Percentiles rank a stretch among this genome's conserved stretches.
Conservation (phyloP, 768 basidiomycete species). For the Naematelia aurantialba region DNA sequence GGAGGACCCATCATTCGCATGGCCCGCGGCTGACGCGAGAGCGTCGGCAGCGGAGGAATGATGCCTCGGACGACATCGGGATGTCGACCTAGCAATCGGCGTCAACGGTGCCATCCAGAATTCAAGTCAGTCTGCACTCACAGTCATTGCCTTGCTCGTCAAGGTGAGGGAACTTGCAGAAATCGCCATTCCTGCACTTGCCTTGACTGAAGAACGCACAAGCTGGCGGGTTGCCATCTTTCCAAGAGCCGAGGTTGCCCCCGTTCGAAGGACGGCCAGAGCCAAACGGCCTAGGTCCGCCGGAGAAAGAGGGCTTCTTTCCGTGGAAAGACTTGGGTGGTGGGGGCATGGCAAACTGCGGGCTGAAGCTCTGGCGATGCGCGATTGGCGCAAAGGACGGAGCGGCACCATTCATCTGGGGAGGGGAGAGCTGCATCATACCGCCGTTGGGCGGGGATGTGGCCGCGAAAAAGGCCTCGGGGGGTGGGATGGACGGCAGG, state of each 20-base stretch:
- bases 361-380: conserved; percentile 34
- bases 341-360: conserved; percentile 15
- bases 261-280: conserved; percentile 19
- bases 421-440: neutral
- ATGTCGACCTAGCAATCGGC: conserved; percentile 38
- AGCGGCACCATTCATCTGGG: neutral
- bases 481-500: conserved; percentile 36
- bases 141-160: conserved; percentile 48
- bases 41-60: conserved; percentile 41
- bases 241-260: conserved; percentile 38
- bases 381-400: conserved; percentile 4
- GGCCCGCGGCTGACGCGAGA: conserved; percentile 22
- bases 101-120: neutral
- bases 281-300: conserved; percentile 30
- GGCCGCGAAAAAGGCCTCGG: conserved; percentile 41
- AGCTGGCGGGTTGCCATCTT: conserved; percentile 45
- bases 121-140: conserved; percentile 17
- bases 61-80: conserved; percentile 49
- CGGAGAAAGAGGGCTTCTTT: conserved; percentile 48
- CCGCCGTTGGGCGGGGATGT: conserved; percentile 24
- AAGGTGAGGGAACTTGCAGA: conserved; percentile 52
- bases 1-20: conserved; percentile 26
- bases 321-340: conserved; percentile 30
- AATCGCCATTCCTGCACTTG: conserved; percentile 49
- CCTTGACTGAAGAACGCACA: conserved; percentile 46